Evolutionary conservation across 2,329 filamentous ascomycete species (phyloP).

Genomic region (Epichloe glyceriae): DNA sequence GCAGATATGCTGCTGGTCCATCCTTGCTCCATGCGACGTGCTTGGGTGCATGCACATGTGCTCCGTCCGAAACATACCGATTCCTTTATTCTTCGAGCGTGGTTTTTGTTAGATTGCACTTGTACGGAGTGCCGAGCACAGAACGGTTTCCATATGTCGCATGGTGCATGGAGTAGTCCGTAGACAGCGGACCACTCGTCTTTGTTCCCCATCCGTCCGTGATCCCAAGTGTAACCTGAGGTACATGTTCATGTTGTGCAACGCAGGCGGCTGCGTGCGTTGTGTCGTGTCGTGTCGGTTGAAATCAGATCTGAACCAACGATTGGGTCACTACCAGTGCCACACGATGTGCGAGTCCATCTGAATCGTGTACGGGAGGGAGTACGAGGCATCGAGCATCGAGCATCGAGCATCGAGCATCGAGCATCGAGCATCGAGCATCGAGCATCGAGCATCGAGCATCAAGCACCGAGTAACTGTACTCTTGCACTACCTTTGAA

Average conservation of each 20-base stretch:
- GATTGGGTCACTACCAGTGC: neutral
- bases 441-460: too few species aligned
- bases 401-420: neutral
- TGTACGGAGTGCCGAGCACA: neutral
- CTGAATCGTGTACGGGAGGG: neutral
- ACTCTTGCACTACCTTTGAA: too few species aligned
- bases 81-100: too few species aligned
- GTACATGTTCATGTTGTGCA: slow-evolving; percentile 1
- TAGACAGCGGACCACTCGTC: neutral
- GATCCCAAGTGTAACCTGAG: neutral
- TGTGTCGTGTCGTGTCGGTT: neutral
- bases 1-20: too few species aligned
- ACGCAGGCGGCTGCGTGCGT: slow-evolving; percentile 1
- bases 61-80: too few species aligned
- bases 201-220: neutral
- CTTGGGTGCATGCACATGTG: too few species aligned
- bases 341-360: neutral
- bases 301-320: neutral
- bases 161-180: neutral
- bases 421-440: too few species aligned
- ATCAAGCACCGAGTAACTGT: too few species aligned
- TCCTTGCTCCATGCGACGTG: too few species aligned
- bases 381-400: neutral
- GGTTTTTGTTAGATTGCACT: too few species aligned
- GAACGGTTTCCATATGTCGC: neutral